These are phyloP conservation scores for Sclerotinia subarctica DNA, from an alignment of 2,329 filamentous ascomycete genomes.

Conservation along the genomic window DNA sequence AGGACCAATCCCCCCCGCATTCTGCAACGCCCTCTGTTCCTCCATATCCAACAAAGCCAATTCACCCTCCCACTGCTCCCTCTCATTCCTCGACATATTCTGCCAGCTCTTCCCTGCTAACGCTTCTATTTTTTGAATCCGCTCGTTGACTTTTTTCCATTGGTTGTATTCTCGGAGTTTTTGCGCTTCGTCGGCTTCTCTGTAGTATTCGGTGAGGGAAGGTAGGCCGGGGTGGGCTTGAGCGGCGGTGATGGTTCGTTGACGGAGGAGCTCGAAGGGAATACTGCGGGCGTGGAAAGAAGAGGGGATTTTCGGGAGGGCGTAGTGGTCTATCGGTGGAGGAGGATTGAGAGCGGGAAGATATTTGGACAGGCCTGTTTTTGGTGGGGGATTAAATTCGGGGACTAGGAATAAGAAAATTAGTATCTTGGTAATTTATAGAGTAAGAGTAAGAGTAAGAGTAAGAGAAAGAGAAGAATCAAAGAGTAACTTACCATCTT, in stretches of 20 bases:
- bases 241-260: background rate
- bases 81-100: background rate
- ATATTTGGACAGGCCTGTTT: background rate
- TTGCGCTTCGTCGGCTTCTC: background rate
- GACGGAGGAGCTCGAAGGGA: background rate
- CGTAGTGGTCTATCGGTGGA: conserved; percentile 10
- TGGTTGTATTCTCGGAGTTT: background rate
- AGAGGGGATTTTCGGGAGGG: conserved; percentile 26
- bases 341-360: background rate
- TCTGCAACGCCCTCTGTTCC: background rate
- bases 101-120: background rate
- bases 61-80: background rate
- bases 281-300: conserved; percentile 20
- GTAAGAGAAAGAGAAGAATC: no score
- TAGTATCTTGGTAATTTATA: background rate
- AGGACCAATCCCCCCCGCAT: background rate
- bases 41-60: background rate
- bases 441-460: no score
- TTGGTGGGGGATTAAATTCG: conserved; percentile 14
- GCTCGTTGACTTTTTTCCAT: background rate
- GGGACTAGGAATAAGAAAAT: conserved; percentile 25
- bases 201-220: background rate
- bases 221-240: background rate
- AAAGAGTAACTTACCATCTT: conserved; percentile 26
- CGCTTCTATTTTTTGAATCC: background rate